Evolutionary conservation across 164 flowering plant species (phyloP).

Genomic region (Magnolia changhungtana): DNA sequence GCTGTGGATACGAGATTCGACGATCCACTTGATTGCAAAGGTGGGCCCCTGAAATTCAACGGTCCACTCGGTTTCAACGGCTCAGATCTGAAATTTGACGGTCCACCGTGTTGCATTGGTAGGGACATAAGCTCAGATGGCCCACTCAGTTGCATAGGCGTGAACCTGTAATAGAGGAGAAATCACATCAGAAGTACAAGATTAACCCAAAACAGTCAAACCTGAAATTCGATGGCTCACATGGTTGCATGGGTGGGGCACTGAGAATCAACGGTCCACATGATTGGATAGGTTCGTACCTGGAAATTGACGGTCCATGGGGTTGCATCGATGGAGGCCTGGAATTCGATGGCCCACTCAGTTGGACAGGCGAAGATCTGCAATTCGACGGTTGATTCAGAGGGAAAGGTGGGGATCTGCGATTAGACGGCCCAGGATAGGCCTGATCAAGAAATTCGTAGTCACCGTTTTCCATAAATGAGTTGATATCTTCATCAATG

Average conservation of each 20-base stretch:
- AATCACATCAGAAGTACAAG: no score
- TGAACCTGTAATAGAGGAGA: not conserved
- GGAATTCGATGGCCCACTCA: not conserved
- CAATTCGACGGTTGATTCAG: not conserved
- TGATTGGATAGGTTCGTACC: not conserved
- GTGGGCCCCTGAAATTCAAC: not conserved
- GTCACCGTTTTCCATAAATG: not conserved
- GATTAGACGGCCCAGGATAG: not conserved
- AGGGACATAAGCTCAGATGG: not conserved
- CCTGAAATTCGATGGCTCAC: not conserved
- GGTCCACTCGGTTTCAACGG: not conserved
- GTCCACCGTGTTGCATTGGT: not conserved
- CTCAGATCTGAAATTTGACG: not conserved
- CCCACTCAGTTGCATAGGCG: not conserved
- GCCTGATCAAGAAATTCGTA: not conserved
- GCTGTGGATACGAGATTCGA: not conserved
- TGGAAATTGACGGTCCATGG: not conserved
- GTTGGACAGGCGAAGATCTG: not conserved
- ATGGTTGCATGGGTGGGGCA: not conserved
- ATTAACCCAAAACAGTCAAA: no score
- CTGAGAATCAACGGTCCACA: not conserved
- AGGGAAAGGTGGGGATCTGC: not conserved
- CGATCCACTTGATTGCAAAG: not conserved
- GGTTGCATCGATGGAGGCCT: not conserved
- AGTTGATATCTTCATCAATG: not conserved